A percentile compares a stretch with the other conserved stretches of the same genome.
Evolutionary conservation across 2,329 filamentous ascomycete species (phyloP).

Genomic region (Hymenoscyphus infarciens): DNA sequence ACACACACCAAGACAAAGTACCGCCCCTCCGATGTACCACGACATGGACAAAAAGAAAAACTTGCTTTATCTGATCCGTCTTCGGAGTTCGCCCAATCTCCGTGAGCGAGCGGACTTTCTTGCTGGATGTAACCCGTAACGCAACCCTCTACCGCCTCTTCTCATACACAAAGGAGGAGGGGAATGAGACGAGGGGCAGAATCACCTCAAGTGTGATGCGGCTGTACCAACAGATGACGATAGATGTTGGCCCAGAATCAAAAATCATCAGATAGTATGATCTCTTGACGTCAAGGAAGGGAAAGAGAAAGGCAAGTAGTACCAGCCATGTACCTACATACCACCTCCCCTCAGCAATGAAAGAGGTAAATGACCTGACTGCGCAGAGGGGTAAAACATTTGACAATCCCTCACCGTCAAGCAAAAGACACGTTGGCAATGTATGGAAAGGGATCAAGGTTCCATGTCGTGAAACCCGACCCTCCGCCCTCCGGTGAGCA

Average conservation of each 20-base stretch:
- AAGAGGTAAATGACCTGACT: neutral
- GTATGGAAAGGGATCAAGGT: slow-evolving; percentile 3
- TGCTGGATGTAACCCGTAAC: neutral
- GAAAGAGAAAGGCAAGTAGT: neutral
- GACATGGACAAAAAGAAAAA: slow-evolving; percentile 16
- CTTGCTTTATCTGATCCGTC: slow-evolving; percentile 1
- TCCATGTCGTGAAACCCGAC: neutral
- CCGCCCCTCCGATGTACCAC: neutral
- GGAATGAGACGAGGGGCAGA: neutral
- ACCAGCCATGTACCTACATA: neutral
- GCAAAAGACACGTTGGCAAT: slow-evolving; percentile 1
- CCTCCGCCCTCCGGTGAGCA: neutral
- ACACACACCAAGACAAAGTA: neutral
- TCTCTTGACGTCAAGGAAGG: neutral
- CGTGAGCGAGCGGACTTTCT: neutral
- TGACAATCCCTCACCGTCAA: neutral
- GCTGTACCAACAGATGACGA: neutral
- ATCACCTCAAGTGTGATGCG: neutral
- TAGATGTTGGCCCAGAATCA: neutral
- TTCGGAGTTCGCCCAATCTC: neutral
- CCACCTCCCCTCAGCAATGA: neutral
- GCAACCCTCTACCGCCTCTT: neutral
- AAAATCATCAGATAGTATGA: neutral
- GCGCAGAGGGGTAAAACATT: neutral
- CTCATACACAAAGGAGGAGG: neutral